Evolutionary conservation across 192 early-diverging fungal genomes (phyloP).

Genomic region (Podila epicladia): DNA sequence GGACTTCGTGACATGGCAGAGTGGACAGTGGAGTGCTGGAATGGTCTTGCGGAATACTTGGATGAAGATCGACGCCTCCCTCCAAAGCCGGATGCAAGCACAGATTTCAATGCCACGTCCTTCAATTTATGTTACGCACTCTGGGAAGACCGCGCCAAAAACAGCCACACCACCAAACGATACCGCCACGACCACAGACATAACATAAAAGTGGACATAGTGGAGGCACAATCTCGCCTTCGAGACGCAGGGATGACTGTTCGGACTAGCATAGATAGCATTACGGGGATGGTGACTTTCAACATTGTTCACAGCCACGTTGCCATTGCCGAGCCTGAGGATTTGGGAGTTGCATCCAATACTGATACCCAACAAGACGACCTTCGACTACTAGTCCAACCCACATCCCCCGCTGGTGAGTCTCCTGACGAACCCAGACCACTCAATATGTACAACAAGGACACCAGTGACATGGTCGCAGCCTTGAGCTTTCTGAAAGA

Average conservation of each 20-base stretch:
- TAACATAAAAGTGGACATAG: neutral
- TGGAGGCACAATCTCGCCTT: conserved; percentile 11
- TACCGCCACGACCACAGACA: conserved; percentile 15
- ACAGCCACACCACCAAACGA: neutral
- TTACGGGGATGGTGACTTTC: conserved; percentile 33
- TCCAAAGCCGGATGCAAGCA: neutral
- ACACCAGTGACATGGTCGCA: neutral
- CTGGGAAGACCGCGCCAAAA: conserved; percentile 24
- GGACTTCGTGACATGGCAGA: conserved; percentile 72
- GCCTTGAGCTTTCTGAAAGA: neutral
- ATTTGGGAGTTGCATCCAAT: neutral
- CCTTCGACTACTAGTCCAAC: too few relatives aligned
- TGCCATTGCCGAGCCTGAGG: neutral
- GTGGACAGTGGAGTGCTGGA: conserved; percentile 66
- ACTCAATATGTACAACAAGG: too few relatives aligned
- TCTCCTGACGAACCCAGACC: too few relatives aligned
- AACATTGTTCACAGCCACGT: conserved; percentile 4
- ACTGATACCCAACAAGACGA: neutral
- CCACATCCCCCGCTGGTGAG: too few relatives aligned
- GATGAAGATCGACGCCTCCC: conserved; percentile 43
- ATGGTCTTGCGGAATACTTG: conserved; percentile 54
- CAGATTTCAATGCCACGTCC: conserved; percentile 15
- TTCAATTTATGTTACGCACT: conserved; percentile 48
- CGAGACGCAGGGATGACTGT: conserved; percentile 14
- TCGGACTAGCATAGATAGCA: neutral